Percentiles rank a stretch among this genome's conserved stretches.
Evolutionary conservation across 148 eudicot species (phyloP).

Genomic region (Chenopodium berlandieri): DNA sequence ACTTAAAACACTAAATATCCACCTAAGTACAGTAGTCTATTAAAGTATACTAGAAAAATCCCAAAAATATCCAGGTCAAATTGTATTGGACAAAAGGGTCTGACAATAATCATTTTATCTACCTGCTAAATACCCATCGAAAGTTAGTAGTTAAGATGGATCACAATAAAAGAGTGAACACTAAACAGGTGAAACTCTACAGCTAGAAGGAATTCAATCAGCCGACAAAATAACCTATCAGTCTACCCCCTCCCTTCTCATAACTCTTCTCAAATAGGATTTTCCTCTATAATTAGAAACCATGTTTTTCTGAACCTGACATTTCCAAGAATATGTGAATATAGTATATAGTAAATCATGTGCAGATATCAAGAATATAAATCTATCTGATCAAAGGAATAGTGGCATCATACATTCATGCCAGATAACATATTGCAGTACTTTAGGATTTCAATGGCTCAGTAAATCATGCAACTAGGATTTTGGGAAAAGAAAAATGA

Average conservation of each 20-base stretch:
- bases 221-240: neutral
- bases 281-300: neutral
- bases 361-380: neutral
- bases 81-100: neutral
- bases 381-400: conserved; percentile 1
- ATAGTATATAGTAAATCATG: neutral
- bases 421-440: neutral
- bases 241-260: neutral
- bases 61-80: too few relatives aligned
- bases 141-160: neutral
- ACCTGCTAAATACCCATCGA: neutral
- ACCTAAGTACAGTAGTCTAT: too few relatives aligned
- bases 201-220: neutral
- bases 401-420: neutral
- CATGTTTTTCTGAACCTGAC: neutral
- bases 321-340: neutral
- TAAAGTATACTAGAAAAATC: too few relatives aligned
- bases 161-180: neutral
- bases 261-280: neutral
- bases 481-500: neutral
- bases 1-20: neutral
- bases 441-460: neutral
- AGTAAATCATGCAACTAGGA: neutral
- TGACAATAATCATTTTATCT: neutral
- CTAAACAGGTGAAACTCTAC: neutral